Percentiles rank a stretch among this genome's conserved stretches.
These are phyloP conservation scores for Marchantia paleacea DNA, from an alignment of 225 moss, liverwort and hornwort species.

Conservation along the genomic window DNA sequence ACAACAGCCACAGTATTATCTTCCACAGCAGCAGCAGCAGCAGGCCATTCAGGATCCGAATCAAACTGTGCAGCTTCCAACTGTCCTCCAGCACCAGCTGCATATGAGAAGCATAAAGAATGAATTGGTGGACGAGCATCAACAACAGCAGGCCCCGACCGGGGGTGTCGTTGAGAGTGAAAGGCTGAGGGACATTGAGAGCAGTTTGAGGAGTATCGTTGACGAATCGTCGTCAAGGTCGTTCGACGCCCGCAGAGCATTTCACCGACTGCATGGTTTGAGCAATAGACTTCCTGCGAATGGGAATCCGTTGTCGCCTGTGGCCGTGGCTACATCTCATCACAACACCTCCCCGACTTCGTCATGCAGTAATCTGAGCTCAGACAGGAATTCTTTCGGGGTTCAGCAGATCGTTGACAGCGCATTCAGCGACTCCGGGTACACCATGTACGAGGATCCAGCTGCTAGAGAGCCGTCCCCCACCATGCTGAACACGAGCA, in stretches of 20 bases:
- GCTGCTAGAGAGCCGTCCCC: neutral
- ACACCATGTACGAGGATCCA: neutral
- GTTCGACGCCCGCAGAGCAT: neutral
- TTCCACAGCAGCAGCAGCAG: neutral
- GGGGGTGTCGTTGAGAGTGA: neutral
- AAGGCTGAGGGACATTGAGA: slow-evolving; percentile 27
- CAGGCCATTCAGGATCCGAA: slow-evolving; percentile 3
- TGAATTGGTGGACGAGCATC: neutral
- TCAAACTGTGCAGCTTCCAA: neutral
- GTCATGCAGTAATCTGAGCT: slow-evolving; percentile 25
- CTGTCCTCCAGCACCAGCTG: neutral
- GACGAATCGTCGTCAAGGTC: neutral
- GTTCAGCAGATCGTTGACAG: slow-evolving; percentile 11
- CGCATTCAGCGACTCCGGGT: slow-evolving; percentile 11
- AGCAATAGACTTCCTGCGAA: too few relatives aligned
- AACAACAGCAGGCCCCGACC: neutral
- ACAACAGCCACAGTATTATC: slow-evolving; percentile 1
- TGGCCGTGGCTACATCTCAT: neutral
- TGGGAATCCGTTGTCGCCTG: neutral
- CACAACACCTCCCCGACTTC: slow-evolving; percentile 23
- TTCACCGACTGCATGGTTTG: neutral
- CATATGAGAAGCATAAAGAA: neutral
- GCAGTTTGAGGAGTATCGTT: slow-evolving; percentile 14
- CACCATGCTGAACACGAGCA: neutral
- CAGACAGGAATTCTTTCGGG: slow-evolving; percentile 17